phyloP scores from a whole-genome alignment of 306 rosid species.

The Cucurbita ficifolia region DNA sequence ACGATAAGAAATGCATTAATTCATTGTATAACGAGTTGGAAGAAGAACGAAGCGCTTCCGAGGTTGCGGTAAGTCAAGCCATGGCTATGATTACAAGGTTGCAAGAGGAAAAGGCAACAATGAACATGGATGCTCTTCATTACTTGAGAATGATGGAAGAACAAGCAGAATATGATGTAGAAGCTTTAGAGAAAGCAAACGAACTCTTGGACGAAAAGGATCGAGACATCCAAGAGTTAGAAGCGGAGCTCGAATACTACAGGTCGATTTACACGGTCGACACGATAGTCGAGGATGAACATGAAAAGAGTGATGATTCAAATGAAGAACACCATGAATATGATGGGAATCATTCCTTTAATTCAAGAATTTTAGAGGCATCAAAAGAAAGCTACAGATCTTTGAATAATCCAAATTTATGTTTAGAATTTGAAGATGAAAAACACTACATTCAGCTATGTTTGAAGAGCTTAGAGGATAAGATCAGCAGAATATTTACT shows the following conservation, averaged over 20 bases:
- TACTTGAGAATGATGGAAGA: conserved; percentile 93
- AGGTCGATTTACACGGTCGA: conserved; percentile 19
- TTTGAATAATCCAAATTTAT: conserved; percentile 16
- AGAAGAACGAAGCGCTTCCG: conserved; percentile 79
- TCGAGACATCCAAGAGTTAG: conserved; percentile 66
- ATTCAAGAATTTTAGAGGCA: conserved; percentile 16
- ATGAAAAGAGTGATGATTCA: conserved; percentile 10
- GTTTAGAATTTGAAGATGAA: conserved; percentile 55
- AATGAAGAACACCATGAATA: conserved; percentile 16
- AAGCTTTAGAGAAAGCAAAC: conserved; percentile 60
- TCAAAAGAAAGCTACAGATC: conserved; percentile 19
- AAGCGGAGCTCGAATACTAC: conserved; percentile 57
- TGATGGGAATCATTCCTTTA: conserved; percentile 4
- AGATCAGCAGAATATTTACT: conserved; percentile 23
- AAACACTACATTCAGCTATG: conserved; percentile 39
- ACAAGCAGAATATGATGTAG: conserved; percentile 86
- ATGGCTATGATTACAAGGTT: conserved; percentile 95
- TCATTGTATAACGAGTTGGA: conserved; percentile 53
- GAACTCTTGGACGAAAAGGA: conserved; percentile 73
- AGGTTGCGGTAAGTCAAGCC: conserved; percentile 65
- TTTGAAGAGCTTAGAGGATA: conserved; percentile 49
- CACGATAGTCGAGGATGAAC: conserved; percentile 6
- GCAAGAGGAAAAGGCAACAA: conserved; percentile 85
- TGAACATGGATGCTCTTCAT: conserved; percentile 84
- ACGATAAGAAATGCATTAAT: conserved; percentile 39